Conservation (phyloP, 768 basidiomycete genomes). For the Polyporus arcularius region DNA sequence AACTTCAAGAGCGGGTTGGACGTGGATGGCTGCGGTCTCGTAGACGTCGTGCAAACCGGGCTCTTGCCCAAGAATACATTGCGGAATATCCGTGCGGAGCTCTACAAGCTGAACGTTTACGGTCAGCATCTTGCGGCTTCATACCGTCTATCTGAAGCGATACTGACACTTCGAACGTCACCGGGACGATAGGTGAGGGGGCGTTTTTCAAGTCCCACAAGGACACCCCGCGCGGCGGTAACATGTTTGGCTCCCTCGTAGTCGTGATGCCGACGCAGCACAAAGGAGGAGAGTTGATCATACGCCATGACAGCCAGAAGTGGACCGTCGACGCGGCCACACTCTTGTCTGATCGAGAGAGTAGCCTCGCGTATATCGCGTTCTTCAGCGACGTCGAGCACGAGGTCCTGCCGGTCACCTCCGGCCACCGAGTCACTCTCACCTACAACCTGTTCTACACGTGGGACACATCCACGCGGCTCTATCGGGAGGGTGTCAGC, state of each 20-base stretch:
- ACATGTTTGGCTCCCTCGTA: slow-evolving; percentile 49
- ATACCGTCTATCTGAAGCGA: too few species aligned
- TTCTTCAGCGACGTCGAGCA: slow-evolving; percentile 49
- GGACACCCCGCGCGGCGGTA: slow-evolving; percentile 26
- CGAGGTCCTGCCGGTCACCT: slow-evolving; percentile 42
- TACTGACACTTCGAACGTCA: neutral
- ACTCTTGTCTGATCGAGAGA: slow-evolving; percentile 20
- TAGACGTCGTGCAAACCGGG: too few species aligned
- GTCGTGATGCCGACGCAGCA: slow-evolving; percentile 47
- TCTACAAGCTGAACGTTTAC: slow-evolving; percentile 33
- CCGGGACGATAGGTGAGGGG: slow-evolving; percentile 14
- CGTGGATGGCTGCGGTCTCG: too few species aligned
- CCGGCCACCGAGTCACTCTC: slow-evolving; percentile 45
- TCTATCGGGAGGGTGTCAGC: too few species aligned
- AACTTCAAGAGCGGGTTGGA: too few species aligned
- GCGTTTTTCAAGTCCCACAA: slow-evolving; percentile 32
- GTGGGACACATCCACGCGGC: neutral
- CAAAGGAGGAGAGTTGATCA: slow-evolving; percentile 44
- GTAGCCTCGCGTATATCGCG: slow-evolving; percentile 38
- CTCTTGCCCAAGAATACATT: too few species aligned
- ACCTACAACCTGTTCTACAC: slow-evolving; percentile 41
- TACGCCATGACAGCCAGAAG: slow-evolving; percentile 25
- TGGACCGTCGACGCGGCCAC: slow-evolving; percentile 36
- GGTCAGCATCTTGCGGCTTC: slow-evolving; percentile 16
- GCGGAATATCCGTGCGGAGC: slow-evolving; percentile 6